A percentile compares a stretch with the other conserved stretches of the same genome.
Evolutionary conservation across 2,329 filamentous ascomycete genomes (phyloP).

Genomic region (Penicillium sp.): DNA sequence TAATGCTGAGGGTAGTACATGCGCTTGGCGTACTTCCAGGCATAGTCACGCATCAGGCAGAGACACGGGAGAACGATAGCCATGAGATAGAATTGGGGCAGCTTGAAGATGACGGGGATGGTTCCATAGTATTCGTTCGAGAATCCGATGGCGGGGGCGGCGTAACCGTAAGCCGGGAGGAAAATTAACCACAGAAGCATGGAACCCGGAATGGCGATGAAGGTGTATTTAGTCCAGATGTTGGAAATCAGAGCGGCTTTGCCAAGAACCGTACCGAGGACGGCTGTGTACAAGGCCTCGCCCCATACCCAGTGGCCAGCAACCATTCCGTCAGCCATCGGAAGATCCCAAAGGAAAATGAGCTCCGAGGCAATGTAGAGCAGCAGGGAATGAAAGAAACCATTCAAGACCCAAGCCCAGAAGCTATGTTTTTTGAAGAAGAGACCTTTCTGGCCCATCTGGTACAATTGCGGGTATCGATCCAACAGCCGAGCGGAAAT

Average conservation of each 20-base stretch:
- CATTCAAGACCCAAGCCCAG: slow-evolving; percentile 86
- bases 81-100: slow-evolving; percentile 88
- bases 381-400: slow-evolving; percentile 90
- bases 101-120: slow-evolving; percentile 73
- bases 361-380: slow-evolving; percentile 82
- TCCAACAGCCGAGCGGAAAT: slow-evolving; percentile 91
- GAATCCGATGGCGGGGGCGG: slow-evolving; percentile 77
- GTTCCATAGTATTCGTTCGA: slow-evolving; percentile 83
- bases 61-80: slow-evolving; percentile 73
- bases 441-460: slow-evolving; percentile 83
- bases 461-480: slow-evolving; percentile 93
- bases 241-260: slow-evolving; percentile 94
- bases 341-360: slow-evolving; percentile 78
- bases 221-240: slow-evolving; percentile 98
- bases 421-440: slow-evolving; percentile 96
- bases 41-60: slow-evolving; percentile 83
- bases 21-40: slow-evolving; percentile 95
- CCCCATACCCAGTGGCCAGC: slow-evolving; percentile 99
- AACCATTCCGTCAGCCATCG: slow-evolving; percentile 72
- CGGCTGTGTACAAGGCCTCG: slow-evolving; percentile 86
- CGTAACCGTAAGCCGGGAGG: slow-evolving; percentile 79
- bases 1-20: slow-evolving; percentile 97
- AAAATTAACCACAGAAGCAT: slow-evolving; percentile 90
- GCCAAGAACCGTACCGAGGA: slow-evolving; percentile 87
- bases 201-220: slow-evolving; percentile 91